A percentile compares a stretch with the other conserved stretches of the same genome.
phyloP scores from a whole-genome alignment of 495 filamentous ascomycete genomes.

The Rusavskia elegans region DNA sequence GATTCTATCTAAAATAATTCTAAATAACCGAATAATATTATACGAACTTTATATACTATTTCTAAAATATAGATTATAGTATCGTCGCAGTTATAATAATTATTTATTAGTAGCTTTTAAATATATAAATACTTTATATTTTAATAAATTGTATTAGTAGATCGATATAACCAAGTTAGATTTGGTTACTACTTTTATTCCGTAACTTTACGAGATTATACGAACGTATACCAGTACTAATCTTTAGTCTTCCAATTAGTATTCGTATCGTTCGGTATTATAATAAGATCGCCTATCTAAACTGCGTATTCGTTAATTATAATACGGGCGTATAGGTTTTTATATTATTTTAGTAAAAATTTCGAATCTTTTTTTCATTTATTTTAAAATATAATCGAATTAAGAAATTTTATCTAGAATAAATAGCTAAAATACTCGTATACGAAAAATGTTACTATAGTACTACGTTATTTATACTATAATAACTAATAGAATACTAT shows the following conservation, averaged over 20 bases:
- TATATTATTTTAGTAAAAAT: not conserved
- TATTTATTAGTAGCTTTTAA: conserved; percentile 61
- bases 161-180: conserved; percentile 56
- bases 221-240: conserved; percentile 45
- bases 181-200: conserved; percentile 28
- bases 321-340: not conserved
- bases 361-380: not conserved
- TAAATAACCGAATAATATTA: conserved; percentile 38
- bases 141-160: conserved; percentile 48
- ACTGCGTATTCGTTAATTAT: not conserved
- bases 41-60: conserved; percentile 32
- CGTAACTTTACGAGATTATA: conserved; percentile 32
- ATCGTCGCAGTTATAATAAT: conserved; percentile 53
- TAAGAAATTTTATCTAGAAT: conserved; percentile 35
- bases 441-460: conserved; percentile 52
- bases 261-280: conserved; percentile 24
- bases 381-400: not conserved
- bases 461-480: conserved; percentile 15
- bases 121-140: conserved; percentile 45
- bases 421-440: conserved; percentile 46
- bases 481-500: conserved; percentile 2
- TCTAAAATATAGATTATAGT: conserved; percentile 30
- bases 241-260: conserved; percentile 38
- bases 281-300: conserved; percentile 33
- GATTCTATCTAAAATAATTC: conserved; percentile 26